Conservation (phyloP, 352 stramenopile species). For the Sclerospora graminicola region DNA sequence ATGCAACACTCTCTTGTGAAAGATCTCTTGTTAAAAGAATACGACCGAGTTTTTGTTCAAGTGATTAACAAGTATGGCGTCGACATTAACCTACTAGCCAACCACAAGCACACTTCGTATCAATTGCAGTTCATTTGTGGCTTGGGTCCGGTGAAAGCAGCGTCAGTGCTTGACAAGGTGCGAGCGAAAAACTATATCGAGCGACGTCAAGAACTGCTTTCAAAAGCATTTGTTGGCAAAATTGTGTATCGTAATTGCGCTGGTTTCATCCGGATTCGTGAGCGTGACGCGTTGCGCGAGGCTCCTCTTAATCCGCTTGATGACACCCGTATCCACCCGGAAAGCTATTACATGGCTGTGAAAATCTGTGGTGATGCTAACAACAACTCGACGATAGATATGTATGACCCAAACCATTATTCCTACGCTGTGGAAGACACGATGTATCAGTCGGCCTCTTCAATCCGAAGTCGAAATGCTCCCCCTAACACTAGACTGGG, state of each 20-base stretch:
- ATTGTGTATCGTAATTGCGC: conserved; percentile 84
- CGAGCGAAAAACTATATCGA: conserved; percentile 81
- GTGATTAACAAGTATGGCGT: conserved; percentile 83
- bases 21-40: conserved; percentile 75
- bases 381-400: conserved; percentile 87
- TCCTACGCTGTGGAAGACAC: conserved; percentile 86
- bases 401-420: conserved; percentile 87
- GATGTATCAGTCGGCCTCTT: conserved; percentile 84
- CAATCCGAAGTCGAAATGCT: conserved; percentile 60
- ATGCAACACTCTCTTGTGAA: conserved; percentile 84
- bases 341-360: conserved; percentile 88
- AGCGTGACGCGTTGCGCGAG: conserved; percentile 78
- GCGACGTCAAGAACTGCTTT: conserved; percentile 77
- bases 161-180: conserved; percentile 72
- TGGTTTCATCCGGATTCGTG: conserved; percentile 81
- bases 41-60: conserved; percentile 80
- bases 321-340: conserved; percentile 81
- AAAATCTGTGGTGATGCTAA: conserved; percentile 88
- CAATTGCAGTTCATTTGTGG: conserved; percentile 84
- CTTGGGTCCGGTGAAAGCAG: conserved; percentile 73
- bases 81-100: conserved; percentile 84
- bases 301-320: conserved; percentile 78
- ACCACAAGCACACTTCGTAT: conserved; percentile 83
- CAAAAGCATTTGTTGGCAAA: conserved; percentile 73
- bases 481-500: conserved; percentile 43